Percentiles rank a stretch among this genome's conserved stretches.
Evolutionary conservation across 2,329 filamentous ascomycete species (phyloP).

Genomic region (Fusarium kyushuense): DNA sequence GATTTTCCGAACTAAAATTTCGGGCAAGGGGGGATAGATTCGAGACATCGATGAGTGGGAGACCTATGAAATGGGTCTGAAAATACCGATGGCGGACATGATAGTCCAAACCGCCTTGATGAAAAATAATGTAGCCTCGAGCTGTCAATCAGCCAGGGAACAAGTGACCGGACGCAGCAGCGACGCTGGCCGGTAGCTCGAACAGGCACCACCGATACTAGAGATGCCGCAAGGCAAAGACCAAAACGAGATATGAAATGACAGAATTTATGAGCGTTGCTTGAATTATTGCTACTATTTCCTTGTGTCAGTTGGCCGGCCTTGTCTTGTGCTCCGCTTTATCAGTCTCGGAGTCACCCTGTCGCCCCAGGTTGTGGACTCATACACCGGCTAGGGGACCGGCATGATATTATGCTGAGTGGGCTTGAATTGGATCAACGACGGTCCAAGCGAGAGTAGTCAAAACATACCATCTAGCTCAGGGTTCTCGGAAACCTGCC

Average conservation of each 20-base stretch:
- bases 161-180: slow-evolving; percentile 68
- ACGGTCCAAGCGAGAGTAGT: slow-evolving; percentile 23
- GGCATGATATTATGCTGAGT: not conserved
- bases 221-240: slow-evolving; percentile 70
- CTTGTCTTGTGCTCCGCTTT: not conserved
- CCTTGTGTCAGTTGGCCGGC: not conserved
- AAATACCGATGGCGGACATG: slow-evolving; percentile 73
- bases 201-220: slow-evolving; percentile 68
- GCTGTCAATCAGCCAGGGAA: slow-evolving; percentile 70
- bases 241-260: slow-evolving; percentile 61
- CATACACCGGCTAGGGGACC: not conserved
- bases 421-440: not conserved
- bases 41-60: slow-evolving; percentile 74
- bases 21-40: slow-evolving; percentile 76
- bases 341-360: not conserved
- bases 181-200: slow-evolving; percentile 72
- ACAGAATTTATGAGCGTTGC: slow-evolving; percentile 32
- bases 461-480: slow-evolving; percentile 24
- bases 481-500: slow-evolving; percentile 21
- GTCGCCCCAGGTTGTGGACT: slow-evolving; percentile 17
- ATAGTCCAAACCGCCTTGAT: slow-evolving; percentile 68
- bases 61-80: slow-evolving; percentile 73
- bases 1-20: slow-evolving; percentile 74
- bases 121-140: slow-evolving; percentile 69
- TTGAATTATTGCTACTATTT: slow-evolving; percentile 7